Evolutionary conservation across 2,329 filamentous ascomycete genomes (phyloP).

Genomic region (Samsoniella hepiali): DNA sequence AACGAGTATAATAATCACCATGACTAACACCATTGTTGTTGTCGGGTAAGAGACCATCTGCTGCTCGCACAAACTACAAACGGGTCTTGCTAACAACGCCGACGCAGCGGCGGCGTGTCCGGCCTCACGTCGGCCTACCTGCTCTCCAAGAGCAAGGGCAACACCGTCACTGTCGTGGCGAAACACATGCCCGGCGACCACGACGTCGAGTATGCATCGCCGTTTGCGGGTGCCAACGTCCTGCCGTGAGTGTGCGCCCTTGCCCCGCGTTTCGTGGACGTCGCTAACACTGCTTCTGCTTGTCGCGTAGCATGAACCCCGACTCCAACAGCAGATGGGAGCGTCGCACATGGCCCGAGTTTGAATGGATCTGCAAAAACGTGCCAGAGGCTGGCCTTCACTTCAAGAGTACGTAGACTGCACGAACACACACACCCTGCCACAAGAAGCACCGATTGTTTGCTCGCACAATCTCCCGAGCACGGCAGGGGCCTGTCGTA

Average conservation of each 20-base stretch:
- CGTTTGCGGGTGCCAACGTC: constrained; percentile 83
- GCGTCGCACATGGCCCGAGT: constrained; percentile 59
- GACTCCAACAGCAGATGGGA: constrained; percentile 53
- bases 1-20: constrained; percentile 19
- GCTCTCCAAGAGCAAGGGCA: constrained; percentile 42
- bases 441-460: not conserved
- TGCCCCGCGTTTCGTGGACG: too few species aligned
- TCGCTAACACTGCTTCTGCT: not conserved
- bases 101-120: constrained; percentile 50
- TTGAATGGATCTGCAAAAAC: constrained; percentile 58
- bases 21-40: constrained; percentile 33
- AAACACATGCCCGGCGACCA: constrained; percentile 95
- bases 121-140: constrained; percentile 51
- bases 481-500: not conserved
- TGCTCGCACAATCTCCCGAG: not conserved
- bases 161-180: constrained; percentile 65
- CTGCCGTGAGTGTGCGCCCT: constrained; percentile 55
- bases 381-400: constrained; percentile 78
- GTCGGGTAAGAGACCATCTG: constrained; percentile 30
- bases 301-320: constrained; percentile 40
- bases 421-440: not conserved
- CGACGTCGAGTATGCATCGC: constrained; percentile 84
- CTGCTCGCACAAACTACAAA: not conserved
- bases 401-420: constrained; percentile 57
- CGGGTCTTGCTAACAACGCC: not conserved